These are phyloP conservation scores for Laetiporus sulphureus DNA, from an alignment of 1,284 basidiomycete species.

Conservation along the genomic window DNA sequence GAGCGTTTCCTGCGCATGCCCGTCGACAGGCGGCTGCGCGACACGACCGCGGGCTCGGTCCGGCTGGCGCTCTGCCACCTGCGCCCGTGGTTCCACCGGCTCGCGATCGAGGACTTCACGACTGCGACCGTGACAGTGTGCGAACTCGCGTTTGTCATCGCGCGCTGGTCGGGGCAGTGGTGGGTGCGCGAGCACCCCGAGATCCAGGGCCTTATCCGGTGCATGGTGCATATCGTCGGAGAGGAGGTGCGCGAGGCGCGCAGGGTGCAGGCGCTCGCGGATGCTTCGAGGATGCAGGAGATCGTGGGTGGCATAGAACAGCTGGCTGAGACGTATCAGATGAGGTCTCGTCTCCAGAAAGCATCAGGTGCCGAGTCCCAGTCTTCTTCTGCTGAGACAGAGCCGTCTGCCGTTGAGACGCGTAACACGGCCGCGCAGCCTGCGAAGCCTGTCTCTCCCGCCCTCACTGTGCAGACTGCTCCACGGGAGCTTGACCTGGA, in stretches of 20 bases:
- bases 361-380: no score
- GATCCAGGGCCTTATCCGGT: slow-evolving; percentile 48
- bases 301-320: slow-evolving; percentile 45
- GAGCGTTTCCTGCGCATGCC: slow-evolving; percentile 51
- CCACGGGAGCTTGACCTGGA: not conserved
- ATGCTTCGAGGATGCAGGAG: slow-evolving; percentile 39
- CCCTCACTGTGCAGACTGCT: not conserved
- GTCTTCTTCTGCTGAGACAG: no score
- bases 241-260: slow-evolving; percentile 57
- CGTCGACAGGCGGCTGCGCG: slow-evolving; percentile 47
- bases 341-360: slow-evolving; percentile 12
- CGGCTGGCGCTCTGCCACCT: slow-evolving; percentile 59
- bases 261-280: slow-evolving; percentile 30
- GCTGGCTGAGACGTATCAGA: slow-evolving; percentile 29
- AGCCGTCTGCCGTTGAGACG: no score
- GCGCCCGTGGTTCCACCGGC: slow-evolving; percentile 57
- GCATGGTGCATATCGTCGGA: slow-evolving; percentile 49
- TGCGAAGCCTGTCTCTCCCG: not conserved
- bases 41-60: slow-evolving; percentile 60
- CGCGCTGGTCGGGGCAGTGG: slow-evolving; percentile 62
- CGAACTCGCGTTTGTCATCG: slow-evolving; percentile 51
- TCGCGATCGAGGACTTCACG: slow-evolving; percentile 42
- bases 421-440: no score
- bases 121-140: slow-evolving; percentile 41
- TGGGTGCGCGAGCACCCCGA: slow-evolving; percentile 58